Conservation (phyloP, 1,139 yeast species). For the Pichia sp. region DNA sequence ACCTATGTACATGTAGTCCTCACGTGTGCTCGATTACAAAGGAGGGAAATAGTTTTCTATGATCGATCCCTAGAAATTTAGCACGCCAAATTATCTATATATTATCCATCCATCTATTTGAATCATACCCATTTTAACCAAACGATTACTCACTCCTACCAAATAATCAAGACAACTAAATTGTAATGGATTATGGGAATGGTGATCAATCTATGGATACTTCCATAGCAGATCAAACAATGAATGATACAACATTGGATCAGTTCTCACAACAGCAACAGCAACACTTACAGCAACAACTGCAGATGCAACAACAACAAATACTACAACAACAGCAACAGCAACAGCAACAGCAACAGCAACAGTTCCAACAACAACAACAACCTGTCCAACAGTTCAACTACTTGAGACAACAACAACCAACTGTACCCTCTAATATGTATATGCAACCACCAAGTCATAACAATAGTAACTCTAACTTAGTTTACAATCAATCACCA, state of each 20-base stretch:
- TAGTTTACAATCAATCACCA: conserved; percentile 23
- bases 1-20: too few relatives aligned
- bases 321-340: conserved; percentile 1
- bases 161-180: neutral
- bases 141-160: too few relatives aligned
- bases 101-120: too few relatives aligned
- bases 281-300: conserved; percentile 2
- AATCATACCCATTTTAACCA: too few relatives aligned
- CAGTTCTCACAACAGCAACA: conserved; percentile 1
- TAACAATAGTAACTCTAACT: neutral
- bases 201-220: neutral
- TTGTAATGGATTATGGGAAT: neutral
- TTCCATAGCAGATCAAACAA: conserved; percentile 3
- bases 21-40: too few relatives aligned
- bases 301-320: conserved; percentile 3
- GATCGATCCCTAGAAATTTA: too few relatives aligned
- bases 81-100: too few relatives aligned
- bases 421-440: conserved; percentile 12
- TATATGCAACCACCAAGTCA: conserved; percentile 15
- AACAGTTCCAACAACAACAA: conserved; percentile 12
- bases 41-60: too few relatives aligned
- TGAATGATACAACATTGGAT: conserved; percentile 2
- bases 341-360: conserved; percentile 11
- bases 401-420: conserved; percentile 17
- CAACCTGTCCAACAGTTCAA: conserved; percentile 6